Base-by-base conservation (phyloP, 1,139 yeast genomes). In the Lodderomyces margitis region DNA sequence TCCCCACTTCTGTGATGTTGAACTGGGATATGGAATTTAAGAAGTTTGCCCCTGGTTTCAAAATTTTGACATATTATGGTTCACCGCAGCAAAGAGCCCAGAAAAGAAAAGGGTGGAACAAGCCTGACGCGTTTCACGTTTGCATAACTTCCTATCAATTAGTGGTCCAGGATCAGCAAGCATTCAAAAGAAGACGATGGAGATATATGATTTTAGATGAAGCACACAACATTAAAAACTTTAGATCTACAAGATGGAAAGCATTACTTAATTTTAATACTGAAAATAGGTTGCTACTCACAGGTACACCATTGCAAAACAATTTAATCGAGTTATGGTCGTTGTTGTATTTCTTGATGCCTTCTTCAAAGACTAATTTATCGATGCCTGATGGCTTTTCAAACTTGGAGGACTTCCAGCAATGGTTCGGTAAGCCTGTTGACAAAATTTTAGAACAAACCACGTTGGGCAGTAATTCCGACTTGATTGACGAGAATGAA, bases 21-120 rank as follows among this genome's bases (percentile, higher is more conserved):
- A 94, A 94, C 59, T 94, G 99, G 99, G 99, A 94, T 61, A 91
- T 92, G 97, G 99, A 94, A 59, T 91, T 94, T 66, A 94, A 92
- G 58, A 81, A 96, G 53, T 94, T 94, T 71, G 98, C 98, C 1
- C 99, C 99, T 0, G 99, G 98, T 0, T 86, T 94, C 62, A 92
- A 94, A 59, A 95, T 94, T 1, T 61, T 94, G 60, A 92, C 98
- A 0, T 94, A 94, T 60, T 94, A 92, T 57, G 99, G 99, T 0
- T 83, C 94, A n/a, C 98, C 98, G 0, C 96, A 87, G 56, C 98
- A 94, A 60, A 82, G 99, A 57, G 92, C 92, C 37, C 94, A 87
- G 52, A 94, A 94, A 57, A 80, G 99, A 54, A 85, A 85, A 50
- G 99, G 99, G 1, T 94, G 99, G 99, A 91, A 91, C 55, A 89